Percentiles rank a stretch among this genome's conserved stretches.
phyloP scores from a whole-genome alignment of 441 rosid genomes.

The Populus hybrid region DNA sequence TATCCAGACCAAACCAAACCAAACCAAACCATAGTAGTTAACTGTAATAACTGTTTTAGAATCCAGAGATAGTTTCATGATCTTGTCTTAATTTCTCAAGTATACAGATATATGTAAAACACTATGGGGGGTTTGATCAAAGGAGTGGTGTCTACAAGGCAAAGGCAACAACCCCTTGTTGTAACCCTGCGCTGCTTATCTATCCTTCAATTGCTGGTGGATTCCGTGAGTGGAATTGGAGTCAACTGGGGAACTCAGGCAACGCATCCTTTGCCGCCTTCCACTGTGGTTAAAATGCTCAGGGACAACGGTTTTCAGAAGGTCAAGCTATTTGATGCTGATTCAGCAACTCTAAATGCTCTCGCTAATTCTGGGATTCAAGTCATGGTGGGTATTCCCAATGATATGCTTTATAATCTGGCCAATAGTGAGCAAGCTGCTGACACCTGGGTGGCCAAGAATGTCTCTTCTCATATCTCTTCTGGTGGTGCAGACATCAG shows the following conservation, averaged over 20 bases:
- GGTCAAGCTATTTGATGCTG: conserved; percentile 82
- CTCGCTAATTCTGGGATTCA: conserved; percentile 72
- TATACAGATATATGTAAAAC: too few relatives aligned
- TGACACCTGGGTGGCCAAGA: conserved; percentile 60
- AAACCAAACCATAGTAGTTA: too few relatives aligned
- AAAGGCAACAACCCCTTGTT: neutral
- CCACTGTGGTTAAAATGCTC: conserved; percentile 55
- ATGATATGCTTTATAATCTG: conserved; percentile 55
- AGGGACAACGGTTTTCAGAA: conserved; percentile 72
- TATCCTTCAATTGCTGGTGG: neutral
- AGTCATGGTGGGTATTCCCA: conserved; percentile 85
- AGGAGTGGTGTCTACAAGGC: too few relatives aligned
- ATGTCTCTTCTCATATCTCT: conserved; percentile 58
- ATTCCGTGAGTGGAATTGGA: conserved; percentile 31
- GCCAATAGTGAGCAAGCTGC: conserved; percentile 59
- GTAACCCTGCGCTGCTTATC: neutral
- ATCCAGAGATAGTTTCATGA: too few relatives aligned
- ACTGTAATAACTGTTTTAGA: too few relatives aligned
- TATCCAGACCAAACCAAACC: too few relatives aligned
- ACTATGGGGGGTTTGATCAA: too few relatives aligned
- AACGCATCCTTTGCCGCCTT: conserved; percentile 64
- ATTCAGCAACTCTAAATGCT: conserved; percentile 61
- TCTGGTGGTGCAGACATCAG: conserved; percentile 57
- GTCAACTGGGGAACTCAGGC: conserved; percentile 79
- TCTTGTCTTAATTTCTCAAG: too few relatives aligned